Conservation (phyloP, 495 filamentous ascomycete genomes). For the Podospora bellae-mahoneyi region DNA sequence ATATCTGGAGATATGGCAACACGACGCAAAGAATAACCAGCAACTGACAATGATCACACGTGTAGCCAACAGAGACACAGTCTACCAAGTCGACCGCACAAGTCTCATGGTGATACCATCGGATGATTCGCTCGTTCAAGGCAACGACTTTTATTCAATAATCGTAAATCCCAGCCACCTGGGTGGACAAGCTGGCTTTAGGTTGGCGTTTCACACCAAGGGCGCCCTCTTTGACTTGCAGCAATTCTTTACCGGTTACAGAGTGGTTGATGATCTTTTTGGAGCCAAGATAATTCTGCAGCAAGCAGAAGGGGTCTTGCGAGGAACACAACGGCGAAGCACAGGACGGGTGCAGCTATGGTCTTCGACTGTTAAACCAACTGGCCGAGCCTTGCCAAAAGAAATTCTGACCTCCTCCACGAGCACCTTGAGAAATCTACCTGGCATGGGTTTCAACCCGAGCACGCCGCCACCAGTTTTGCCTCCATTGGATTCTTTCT, state of each 20-base stretch:
- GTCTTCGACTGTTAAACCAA: slow-evolving; percentile 4
- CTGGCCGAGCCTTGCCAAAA: slow-evolving; percentile 1
- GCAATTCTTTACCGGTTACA: slow-evolving; percentile 21
- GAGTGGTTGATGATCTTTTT: slow-evolving; percentile 23
- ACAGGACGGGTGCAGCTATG: slow-evolving; percentile 15
- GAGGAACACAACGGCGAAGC: slow-evolving; percentile 3
- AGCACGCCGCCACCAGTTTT: background rate
- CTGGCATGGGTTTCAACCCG: background rate
- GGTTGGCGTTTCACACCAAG: slow-evolving; percentile 8
- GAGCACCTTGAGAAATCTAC: background rate
- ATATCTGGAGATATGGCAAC: slow-evolving; percentile 11
- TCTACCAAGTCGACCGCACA: slow-evolving; percentile 10
- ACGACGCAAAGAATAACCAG: background rate
- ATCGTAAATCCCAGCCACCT: background rate
- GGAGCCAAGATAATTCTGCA: slow-evolving; percentile 3
- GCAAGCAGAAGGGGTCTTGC: background rate
- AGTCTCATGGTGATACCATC: slow-evolving; percentile 3
- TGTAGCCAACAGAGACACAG: background rate
- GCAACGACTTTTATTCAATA: background rate
- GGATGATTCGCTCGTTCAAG: background rate
- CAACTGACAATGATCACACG: slow-evolving; percentile 5
- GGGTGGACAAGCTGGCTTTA: slow-evolving; percentile 1
- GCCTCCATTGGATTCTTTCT: slow-evolving; percentile 5
- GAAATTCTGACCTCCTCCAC: slow-evolving; percentile 2
- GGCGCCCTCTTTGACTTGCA: slow-evolving; percentile 22